These are phyloP conservation scores for Phylloporus sp. DNA, from an alignment of 768 basidiomycete genomes.

Conservation along the genomic window DNA sequence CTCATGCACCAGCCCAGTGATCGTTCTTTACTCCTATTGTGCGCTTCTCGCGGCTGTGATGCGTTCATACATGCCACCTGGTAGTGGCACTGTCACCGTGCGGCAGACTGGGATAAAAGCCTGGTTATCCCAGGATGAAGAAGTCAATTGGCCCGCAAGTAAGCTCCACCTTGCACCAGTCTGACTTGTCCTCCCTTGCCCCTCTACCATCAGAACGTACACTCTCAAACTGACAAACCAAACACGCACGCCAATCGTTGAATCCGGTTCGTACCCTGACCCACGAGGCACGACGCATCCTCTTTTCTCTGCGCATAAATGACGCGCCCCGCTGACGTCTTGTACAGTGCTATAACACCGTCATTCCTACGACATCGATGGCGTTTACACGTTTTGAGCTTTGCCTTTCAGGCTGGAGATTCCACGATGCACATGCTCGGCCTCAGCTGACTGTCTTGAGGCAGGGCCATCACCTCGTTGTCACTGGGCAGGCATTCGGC, in stretches of 20 bases:
- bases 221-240: neutral
- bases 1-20: conserved; percentile 3
- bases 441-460: conserved; percentile 20
- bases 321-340: conserved; percentile 3
- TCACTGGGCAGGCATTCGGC: conserved; percentile 24
- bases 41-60: conserved; percentile 25
- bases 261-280: neutral
- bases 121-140: neutral
- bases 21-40: conserved; percentile 13
- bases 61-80: conserved; percentile 21
- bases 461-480: conserved; percentile 22
- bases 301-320: neutral
- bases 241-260: neutral
- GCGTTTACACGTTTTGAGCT: conserved; percentile 26
- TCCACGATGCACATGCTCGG: conserved; percentile 18
- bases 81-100: conserved; percentile 25
- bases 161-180: conserved; percentile 7
- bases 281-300: neutral
- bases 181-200: conserved; percentile 1
- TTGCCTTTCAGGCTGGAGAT: conserved; percentile 17
- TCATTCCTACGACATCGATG: conserved; percentile 5
- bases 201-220: neutral
- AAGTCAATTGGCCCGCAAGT: conserved; percentile 5
- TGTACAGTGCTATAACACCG: neutral
- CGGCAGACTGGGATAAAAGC: conserved; percentile 24